Conservation (phyloP, 345 rosid species). For the Gossypium thurberi region DNA sequence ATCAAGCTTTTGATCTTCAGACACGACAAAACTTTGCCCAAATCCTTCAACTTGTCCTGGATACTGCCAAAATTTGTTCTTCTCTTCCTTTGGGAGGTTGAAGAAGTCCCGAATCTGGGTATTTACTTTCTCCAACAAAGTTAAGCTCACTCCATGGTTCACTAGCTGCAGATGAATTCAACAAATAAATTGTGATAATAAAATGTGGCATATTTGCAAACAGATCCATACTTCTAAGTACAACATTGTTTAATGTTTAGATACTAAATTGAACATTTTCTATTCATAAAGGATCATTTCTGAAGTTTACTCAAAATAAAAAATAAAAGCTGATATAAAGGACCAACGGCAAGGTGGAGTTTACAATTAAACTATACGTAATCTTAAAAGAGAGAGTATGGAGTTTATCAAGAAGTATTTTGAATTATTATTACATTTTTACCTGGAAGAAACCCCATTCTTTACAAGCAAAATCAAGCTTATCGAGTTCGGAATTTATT, state of each 20-base stretch:
- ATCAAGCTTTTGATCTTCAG: conserved; percentile 41
- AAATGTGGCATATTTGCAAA: not conserved
- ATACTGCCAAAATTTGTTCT: conserved; percentile 31
- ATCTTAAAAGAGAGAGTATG: too few species aligned
- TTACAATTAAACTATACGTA: too few species aligned
- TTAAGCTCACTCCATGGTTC: conserved; percentile 36
- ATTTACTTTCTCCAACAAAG: conserved; percentile 31
- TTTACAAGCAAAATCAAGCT: conserved; percentile 37
- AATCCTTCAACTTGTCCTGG: conserved; percentile 36
- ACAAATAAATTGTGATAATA: not conserved
- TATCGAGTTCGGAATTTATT: conserved; percentile 30
- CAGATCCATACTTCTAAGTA: too few species aligned
- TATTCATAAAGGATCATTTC: too few species aligned
- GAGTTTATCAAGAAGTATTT: too few species aligned
- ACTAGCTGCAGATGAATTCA: conserved; percentile 20
- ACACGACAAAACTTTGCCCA: conserved; percentile 34
- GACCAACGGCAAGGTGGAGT: too few species aligned
- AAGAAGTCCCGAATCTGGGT: conserved; percentile 26
- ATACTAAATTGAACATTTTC: too few species aligned
- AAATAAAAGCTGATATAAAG: too few species aligned
- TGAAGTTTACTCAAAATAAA: too few species aligned
- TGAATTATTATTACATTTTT: not conserved
- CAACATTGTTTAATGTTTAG: too few species aligned
- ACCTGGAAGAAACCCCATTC: conserved; percentile 35
- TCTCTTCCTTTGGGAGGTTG: conserved; percentile 35